phyloP scores from a whole-genome alignment of 768 basidiomycete genomes.

The Panus rudis region DNA sequence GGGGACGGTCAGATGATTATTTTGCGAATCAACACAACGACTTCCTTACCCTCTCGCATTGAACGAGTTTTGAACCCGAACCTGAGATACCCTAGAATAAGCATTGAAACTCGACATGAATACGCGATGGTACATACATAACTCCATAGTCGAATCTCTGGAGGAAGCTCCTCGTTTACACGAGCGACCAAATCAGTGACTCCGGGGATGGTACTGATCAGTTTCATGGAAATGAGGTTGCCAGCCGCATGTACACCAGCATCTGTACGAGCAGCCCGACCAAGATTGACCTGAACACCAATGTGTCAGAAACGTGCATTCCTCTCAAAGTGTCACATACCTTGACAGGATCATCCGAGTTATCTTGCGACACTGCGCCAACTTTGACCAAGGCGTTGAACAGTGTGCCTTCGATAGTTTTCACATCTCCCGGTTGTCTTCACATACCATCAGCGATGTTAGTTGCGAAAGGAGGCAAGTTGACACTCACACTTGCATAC shows the following conservation, averaged over 20 bases:
- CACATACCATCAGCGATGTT: not conserved
- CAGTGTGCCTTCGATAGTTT: constrained; percentile 85
- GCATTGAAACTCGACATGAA: not conserved
- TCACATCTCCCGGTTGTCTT: constrained; percentile 62
- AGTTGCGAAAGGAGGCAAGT: not conserved
- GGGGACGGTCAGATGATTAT: not conserved
- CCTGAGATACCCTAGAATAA: constrained; percentile 27
- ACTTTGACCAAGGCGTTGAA: constrained; percentile 85
- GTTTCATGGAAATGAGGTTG: constrained; percentile 86
- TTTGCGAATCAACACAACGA: not conserved
- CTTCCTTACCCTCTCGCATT: constrained; percentile 62
- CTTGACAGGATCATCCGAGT: constrained; percentile 85
- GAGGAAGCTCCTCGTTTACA: constrained; percentile 85
- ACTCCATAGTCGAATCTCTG: constrained; percentile 89
- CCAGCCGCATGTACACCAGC: constrained; percentile 97
- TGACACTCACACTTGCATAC: constrained; percentile 88
- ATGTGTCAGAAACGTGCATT: not conserved
- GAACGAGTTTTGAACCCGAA: constrained; percentile 74
- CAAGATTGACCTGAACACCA: constrained; percentile 60
- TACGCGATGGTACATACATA: constrained; percentile 43
- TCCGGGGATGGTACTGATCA: constrained; percentile 74
- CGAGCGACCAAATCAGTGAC: constrained; percentile 60
- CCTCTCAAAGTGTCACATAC: constrained; percentile 33
- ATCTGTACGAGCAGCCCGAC: constrained; percentile 90
- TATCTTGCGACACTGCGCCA: constrained; percentile 92